Conservation (phyloP, 768 basidiomycete genomes). For the Tricholomella constricta region DNA sequence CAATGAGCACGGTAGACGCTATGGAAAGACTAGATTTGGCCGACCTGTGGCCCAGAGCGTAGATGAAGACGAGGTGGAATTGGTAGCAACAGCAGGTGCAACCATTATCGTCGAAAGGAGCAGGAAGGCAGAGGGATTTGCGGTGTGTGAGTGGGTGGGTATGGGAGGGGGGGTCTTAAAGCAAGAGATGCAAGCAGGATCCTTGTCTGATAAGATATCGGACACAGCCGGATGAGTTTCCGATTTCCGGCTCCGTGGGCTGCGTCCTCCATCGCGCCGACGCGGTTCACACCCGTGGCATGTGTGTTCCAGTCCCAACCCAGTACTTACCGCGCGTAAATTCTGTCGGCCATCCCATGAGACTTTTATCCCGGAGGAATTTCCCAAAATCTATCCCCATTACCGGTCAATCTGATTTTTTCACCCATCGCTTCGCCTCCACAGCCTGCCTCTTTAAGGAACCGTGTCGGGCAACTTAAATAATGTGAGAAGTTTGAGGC, state of each 20-base stretch:
- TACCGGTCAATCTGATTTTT: neutral
- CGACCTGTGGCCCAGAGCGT: constrained; percentile 79
- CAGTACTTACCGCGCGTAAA: constrained; percentile 19
- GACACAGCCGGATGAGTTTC: constrained; percentile 25
- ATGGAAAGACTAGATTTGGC: constrained; percentile 15
- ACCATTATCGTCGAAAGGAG: constrained; percentile 3
- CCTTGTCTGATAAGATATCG: constrained; percentile 58
- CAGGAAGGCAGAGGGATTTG: constrained; percentile 4
- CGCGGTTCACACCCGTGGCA: constrained; percentile 13
- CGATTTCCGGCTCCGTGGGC: constrained; percentile 6
- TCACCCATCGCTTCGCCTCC: neutral
- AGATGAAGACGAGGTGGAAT: constrained; percentile 42
- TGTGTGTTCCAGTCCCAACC: constrained; percentile 15
- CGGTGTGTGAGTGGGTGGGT: constrained; percentile 23
- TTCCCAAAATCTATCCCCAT: constrained; percentile 6
- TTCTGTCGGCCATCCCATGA: constrained; percentile 9
- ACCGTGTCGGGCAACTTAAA: neutral
- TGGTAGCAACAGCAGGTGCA: constrained; percentile 2
- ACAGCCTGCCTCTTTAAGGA: constrained; percentile 2
- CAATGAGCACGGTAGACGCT: constrained; percentile 9
- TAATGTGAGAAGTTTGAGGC: too few relatives aligned
- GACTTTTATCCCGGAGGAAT: constrained; percentile 5
- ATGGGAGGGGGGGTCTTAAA: constrained; percentile 17
- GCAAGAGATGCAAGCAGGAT: constrained; percentile 4
- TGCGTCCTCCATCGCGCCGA: too few relatives aligned